These are phyloP conservation scores for Corinectria fuckeliana DNA, from an alignment of 2,329 filamentous ascomycete genomes.

Conservation along the genomic window DNA sequence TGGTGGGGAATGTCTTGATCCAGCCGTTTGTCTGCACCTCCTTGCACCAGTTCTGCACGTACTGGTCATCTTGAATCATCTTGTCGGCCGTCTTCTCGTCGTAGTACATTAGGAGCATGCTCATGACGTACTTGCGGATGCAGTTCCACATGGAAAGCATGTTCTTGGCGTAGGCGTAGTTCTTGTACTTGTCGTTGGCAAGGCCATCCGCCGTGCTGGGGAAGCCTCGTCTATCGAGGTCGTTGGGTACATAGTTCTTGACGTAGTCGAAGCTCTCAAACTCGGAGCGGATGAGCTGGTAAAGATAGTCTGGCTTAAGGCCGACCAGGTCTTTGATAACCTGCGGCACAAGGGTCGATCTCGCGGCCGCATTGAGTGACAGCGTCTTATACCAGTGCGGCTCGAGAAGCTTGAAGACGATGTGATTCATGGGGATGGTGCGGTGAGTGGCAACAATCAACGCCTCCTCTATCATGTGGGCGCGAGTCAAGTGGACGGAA, in stretches of 20 bases:
- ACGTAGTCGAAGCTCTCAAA: slow-evolving; percentile 54
- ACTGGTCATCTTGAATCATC: slow-evolving; percentile 33
- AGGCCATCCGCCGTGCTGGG: slow-evolving; percentile 42
- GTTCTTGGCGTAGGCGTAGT: slow-evolving; percentile 57
- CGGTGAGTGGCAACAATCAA: slow-evolving; percentile 55
- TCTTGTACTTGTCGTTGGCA: slow-evolving; percentile 48
- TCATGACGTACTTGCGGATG: slow-evolving; percentile 50
- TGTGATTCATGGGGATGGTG: slow-evolving; percentile 48
- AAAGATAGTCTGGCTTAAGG: slow-evolving; percentile 45
- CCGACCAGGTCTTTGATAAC: slow-evolving; percentile 53
- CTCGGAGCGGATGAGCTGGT: slow-evolving; percentile 46
- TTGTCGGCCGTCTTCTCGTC: slow-evolving; percentile 41
- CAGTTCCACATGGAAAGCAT: slow-evolving; percentile 52
- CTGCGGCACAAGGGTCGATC: slow-evolving; percentile 51
- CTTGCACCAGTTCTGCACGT: slow-evolving; percentile 48
- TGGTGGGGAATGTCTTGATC: slow-evolving; percentile 51
- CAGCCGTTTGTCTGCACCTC: slow-evolving; percentile 49
- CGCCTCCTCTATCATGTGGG: slow-evolving; percentile 56
- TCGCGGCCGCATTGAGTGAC: slow-evolving; percentile 55
- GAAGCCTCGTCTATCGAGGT: slow-evolving; percentile 53
- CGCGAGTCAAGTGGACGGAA: slow-evolving; percentile 52
- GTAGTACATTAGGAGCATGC: slow-evolving; percentile 46
- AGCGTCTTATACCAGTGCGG: slow-evolving; percentile 60
- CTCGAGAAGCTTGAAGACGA: slow-evolving; percentile 50
- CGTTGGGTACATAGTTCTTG: slow-evolving; percentile 52